A percentile compares a stretch with the other conserved stretches of the same genome.
phyloP scores from a whole-genome alignment of 306 rosid genomes.

The Vicia villosa region DNA sequence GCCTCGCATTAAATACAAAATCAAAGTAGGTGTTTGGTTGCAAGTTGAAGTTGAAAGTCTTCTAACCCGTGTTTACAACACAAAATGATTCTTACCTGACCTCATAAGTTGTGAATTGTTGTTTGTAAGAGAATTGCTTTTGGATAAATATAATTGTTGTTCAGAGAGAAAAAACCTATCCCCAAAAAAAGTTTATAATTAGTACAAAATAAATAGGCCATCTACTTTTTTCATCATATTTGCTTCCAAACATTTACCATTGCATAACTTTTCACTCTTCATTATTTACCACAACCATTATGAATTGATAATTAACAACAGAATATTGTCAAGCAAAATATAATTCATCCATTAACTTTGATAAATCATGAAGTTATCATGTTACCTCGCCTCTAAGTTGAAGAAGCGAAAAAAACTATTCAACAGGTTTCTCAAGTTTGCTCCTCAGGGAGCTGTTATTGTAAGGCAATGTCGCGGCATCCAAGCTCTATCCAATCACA shows the following conservation, averaged over 20 bases:
- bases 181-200: not conserved
- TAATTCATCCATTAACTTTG: slow-evolving; percentile 29
- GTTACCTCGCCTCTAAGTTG: slow-evolving; percentile 25
- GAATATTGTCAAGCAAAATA: not conserved
- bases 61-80: no score
- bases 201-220: not conserved
- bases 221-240: not conserved
- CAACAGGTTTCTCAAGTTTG: slow-evolving; percentile 30
- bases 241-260: not conserved
- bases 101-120: no score
- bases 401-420: slow-evolving; percentile 27
- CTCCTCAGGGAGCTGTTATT: slow-evolving; percentile 38
- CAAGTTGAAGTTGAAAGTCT: no score
- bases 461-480: slow-evolving; percentile 10
- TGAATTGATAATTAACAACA: not conserved
- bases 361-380: slow-evolving; percentile 24
- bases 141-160: no score
- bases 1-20: not conserved
- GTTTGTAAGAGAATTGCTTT: no score
- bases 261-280: not conserved
- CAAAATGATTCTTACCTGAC: no score
- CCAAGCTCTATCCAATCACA: slow-evolving; percentile 29
- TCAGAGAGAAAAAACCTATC: not conserved
- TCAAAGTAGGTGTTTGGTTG: no score
- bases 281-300: not conserved